These are phyloP conservation scores for Macadamia tetraphylla DNA, from an alignment of 164 flowering plant genomes.

Conservation along the genomic window DNA sequence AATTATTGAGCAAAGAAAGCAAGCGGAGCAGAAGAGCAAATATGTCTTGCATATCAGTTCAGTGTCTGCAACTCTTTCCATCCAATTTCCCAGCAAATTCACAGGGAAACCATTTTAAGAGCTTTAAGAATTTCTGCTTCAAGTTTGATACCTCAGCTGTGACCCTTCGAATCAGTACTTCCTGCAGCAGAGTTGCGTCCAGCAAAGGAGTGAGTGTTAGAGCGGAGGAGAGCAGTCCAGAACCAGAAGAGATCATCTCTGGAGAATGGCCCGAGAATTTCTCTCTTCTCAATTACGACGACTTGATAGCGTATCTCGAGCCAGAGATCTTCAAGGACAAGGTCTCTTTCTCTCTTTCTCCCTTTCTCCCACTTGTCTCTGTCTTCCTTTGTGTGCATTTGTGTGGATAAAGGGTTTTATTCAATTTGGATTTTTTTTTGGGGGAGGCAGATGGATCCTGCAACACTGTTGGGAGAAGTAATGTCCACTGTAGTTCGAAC, in stretches of 20 bases:
- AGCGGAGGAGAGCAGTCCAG: conserved; percentile 11
- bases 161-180: neutral
- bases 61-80: neutral
- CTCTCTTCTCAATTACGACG: conserved; percentile 32
- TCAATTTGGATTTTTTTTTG: neutral
- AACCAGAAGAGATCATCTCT: conserved; percentile 25
- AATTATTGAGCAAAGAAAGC: no score
- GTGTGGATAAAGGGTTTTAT: neutral
- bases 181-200: conserved; percentile 6
- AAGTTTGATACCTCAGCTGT: neutral
- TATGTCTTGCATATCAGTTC: conserved; percentile 17
- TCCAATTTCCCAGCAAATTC: neutral
- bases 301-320: conserved; percentile 28
- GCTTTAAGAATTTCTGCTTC: neutral
- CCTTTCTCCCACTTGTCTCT: neutral
- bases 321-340: conserved; percentile 31
- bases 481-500: conserved; percentile 23
- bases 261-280: conserved; percentile 36
- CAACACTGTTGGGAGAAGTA: conserved; percentile 23
- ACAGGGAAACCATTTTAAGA: neutral
- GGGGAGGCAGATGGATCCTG: conserved; percentile 22
- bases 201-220: conserved; percentile 6
- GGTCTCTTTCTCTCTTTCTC: conserved; percentile 6
- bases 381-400: neutral
- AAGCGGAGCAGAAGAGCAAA: no score